phyloP scores from a whole-genome alignment of 306 rosid genomes.

The Calophaca sinica region DNA sequence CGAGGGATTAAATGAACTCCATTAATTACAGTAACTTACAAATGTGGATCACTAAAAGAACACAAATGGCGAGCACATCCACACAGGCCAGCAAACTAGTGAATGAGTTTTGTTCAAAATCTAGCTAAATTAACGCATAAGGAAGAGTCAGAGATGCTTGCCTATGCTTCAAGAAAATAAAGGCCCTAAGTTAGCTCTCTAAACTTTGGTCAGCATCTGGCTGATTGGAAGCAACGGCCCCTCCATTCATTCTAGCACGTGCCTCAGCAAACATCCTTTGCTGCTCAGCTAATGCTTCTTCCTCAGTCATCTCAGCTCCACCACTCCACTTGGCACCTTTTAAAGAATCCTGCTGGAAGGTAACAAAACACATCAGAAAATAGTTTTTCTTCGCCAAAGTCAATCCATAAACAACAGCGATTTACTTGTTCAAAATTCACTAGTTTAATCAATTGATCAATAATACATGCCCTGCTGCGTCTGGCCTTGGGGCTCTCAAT shows the following conservation, averaged over 20 bases:
- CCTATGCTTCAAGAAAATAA: slow-evolving; percentile 66
- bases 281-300: slow-evolving; percentile 98
- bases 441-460: slow-evolving; percentile 3
- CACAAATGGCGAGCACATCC: slow-evolving; percentile 62
- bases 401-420: neutral
- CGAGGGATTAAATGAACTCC: slow-evolving; percentile 51
- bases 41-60: slow-evolving; percentile 62
- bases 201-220: slow-evolving; percentile 93
- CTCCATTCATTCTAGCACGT: slow-evolving; percentile 98
- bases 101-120: slow-evolving; percentile 74
- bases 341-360: slow-evolving; percentile 84
- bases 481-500: neutral
- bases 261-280: slow-evolving; percentile 99
- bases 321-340: slow-evolving; percentile 91
- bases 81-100: slow-evolving; percentile 65
- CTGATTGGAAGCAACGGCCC: slow-evolving; percentile 73
- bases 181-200: slow-evolving; percentile 89
- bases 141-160: slow-evolving; percentile 59
- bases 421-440: slow-evolving; percentile 8
- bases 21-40: slow-evolving; percentile 78
- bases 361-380: slow-evolving; percentile 47
- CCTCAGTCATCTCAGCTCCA: slow-evolving; percentile 96
- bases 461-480: neutral
- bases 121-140: slow-evolving; percentile 61
- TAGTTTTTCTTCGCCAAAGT: slow-evolving; percentile 1